phyloP scores from a whole-genome alignment of 2,329 filamentous ascomycete species.

The Phialocephala subalpina region DNA sequence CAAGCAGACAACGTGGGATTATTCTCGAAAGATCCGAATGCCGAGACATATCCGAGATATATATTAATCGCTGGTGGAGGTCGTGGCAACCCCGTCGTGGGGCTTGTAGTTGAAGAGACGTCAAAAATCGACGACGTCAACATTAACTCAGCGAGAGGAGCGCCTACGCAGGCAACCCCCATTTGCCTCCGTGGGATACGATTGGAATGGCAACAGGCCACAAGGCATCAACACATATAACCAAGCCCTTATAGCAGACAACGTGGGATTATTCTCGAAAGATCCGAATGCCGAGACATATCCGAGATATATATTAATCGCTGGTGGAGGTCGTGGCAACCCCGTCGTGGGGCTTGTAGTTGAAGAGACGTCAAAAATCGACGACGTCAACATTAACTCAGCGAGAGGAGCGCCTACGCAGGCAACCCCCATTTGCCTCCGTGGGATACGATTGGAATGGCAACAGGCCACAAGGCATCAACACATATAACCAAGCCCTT shows the following conservation, averaged over 20 bases:
- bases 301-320: neutral
- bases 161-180: too few relatives aligned
- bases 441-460: too few relatives aligned
- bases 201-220: too few relatives aligned
- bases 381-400: constrained; percentile 5
- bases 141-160: too few relatives aligned
- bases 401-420: too few relatives aligned
- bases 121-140: constrained; percentile 1
- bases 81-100: neutral
- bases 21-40: neutral
- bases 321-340: neutral
- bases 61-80: neutral
- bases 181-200: too few relatives aligned
- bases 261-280: neutral
- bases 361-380: neutral
- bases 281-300: neutral
- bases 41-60: constrained; percentile 1
- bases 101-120: neutral
- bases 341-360: neutral
- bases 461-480: too few relatives aligned
- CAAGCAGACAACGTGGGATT: neutral
- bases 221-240: too few relatives aligned
- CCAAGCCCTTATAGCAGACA: too few relatives aligned
- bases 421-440: too few relatives aligned
- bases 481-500: too few relatives aligned